A percentile compares a stretch with the other conserved stretches of the same genome.
phyloP scores from a whole-genome alignment of 2,329 filamentous ascomycete species.

The Colletotrichum navitas region DNA sequence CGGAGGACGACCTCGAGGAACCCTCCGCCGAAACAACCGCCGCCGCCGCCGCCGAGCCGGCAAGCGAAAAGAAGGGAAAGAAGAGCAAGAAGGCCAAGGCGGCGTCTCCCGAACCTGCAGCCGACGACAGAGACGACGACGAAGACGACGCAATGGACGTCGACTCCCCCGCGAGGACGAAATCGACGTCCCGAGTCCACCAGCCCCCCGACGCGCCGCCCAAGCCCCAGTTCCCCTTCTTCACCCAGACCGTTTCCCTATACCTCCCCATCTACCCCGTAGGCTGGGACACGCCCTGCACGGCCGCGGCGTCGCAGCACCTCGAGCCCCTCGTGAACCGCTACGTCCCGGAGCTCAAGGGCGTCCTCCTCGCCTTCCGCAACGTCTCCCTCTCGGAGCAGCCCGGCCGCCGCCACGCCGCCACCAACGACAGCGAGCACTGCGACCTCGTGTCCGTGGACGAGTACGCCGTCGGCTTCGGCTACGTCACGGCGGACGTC shows the following conservation, averaged over 20 bases:
- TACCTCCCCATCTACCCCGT: conserved; percentile 81
- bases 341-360: conserved; percentile 79
- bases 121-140: conserved; percentile 39
- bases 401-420: conserved; percentile 62
- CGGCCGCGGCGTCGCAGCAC: conserved; percentile 79
- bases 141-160: conserved; percentile 57
- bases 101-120: conserved; percentile 41
- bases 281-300: conserved; percentile 77
- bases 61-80: conserved; percentile 44
- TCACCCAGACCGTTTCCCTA: conserved; percentile 82
- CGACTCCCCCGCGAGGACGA: conserved; percentile 49
- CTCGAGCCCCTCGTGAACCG: conserved; percentile 81
- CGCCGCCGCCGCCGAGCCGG: neutral
- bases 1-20: conserved; percentile 36
- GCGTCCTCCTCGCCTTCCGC: conserved; percentile 80
- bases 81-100: conserved; percentile 46
- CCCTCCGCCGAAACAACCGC: conserved; percentile 2
- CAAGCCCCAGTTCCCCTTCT: conserved; percentile 75
- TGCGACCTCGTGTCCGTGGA: conserved; percentile 67
- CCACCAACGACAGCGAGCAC: conserved; percentile 61
- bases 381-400: conserved; percentile 75
- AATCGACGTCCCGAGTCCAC: conserved; percentile 51
- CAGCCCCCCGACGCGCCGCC: conserved; percentile 54
- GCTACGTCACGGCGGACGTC: conserved; percentile 91
- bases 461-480: conserved; percentile 88